Evolutionary conservation across 2,329 filamentous ascomycete genomes (phyloP).

Genomic region (Colletotrichum musicola): DNA sequence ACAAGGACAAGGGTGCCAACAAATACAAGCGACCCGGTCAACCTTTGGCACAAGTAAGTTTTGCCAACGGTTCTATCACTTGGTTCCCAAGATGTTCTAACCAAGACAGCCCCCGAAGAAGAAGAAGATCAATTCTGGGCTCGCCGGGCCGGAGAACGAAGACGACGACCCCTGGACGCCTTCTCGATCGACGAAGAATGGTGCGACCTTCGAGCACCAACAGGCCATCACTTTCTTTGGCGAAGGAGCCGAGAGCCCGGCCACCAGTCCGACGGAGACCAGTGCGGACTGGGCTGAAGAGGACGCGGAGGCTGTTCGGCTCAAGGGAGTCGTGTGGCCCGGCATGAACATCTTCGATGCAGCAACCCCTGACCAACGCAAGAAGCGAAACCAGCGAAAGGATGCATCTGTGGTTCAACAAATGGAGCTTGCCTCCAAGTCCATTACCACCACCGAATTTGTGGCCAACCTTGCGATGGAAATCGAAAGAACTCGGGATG

Average conservation of each 20-base stretch:
- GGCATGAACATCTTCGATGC: conserved; percentile 88
- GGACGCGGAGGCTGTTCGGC: conserved; percentile 22
- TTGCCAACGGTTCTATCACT: not conserved
- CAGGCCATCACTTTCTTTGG: conserved; percentile 32
- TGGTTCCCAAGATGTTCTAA: not conserved
- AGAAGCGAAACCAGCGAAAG: conserved; percentile 84
- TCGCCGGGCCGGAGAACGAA: conserved; percentile 16
- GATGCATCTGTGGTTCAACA: conserved; percentile 76
- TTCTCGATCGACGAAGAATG: not conserved
- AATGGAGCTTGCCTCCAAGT: conserved; percentile 73
- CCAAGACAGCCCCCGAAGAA: conserved; percentile 14
- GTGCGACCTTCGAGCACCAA: conserved; percentile 16
- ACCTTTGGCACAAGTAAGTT: conserved; percentile 14
- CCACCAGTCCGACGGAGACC: conserved; percentile 2
- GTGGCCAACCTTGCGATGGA: conserved; percentile 69
- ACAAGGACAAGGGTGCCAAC: conserved; percentile 72
- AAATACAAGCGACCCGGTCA: conserved; percentile 44
- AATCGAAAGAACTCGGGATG: conserved; percentile 65
- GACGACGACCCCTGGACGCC: conserved; percentile 18
- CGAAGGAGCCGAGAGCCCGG: conserved; percentile 8
- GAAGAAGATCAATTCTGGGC: conserved; percentile 19
- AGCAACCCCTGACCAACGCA: conserved; percentile 78
- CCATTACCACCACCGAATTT: conserved; percentile 73
- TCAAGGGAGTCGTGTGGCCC: conserved; percentile 81
- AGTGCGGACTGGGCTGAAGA: conserved; percentile 15